Percentiles rank a stretch among this genome's conserved stretches.
phyloP scores from a whole-genome alignment of 1,284 basidiomycete genomes.

The Heliocybe sulcata region DNA sequence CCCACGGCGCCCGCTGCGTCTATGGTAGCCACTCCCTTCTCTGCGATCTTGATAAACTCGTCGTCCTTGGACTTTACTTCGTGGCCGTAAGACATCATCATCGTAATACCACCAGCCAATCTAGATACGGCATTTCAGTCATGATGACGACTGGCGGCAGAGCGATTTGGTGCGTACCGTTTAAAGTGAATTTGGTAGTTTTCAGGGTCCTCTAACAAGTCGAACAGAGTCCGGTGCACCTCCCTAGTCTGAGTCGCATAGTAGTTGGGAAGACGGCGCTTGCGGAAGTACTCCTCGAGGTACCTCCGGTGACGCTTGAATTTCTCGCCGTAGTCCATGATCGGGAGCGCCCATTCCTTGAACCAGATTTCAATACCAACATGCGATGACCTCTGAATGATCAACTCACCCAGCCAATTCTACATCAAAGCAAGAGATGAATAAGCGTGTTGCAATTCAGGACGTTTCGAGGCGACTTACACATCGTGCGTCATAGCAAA shows the following conservation, averaged over 20 bases:
- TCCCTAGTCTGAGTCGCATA: neutral
- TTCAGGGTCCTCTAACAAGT: constrained; percentile 2
- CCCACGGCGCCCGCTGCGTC: constrained; percentile 1
- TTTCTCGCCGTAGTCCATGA: neutral
- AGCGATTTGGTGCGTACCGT: constrained; percentile 11
- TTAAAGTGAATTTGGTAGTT: constrained; percentile 15
- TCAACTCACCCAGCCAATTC: neutral
- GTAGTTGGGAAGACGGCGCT: neutral
- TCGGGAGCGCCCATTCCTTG: neutral
- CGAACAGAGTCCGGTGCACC: neutral
- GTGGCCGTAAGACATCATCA: constrained; percentile 18
- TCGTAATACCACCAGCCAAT: constrained; percentile 14
- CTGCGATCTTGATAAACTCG: constrained; percentile 15
- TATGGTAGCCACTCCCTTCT: constrained; percentile 12
- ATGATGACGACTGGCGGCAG: no score
- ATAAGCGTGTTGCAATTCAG: constrained; percentile 3
- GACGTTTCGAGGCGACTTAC: constrained; percentile 7
- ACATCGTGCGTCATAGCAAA: constrained; percentile 6
- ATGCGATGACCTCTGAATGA: neutral
- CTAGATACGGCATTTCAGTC: no score
- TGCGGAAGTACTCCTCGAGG: neutral
- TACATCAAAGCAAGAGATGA: neutral
- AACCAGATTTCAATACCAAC: neutral
- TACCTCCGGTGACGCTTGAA: neutral
- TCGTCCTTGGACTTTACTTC: constrained; percentile 14